Evolutionary conservation across 345 rosid genomes (phyloP), one percentile per base, ranked within the genome.

Genomic region (Clausena lansium): DNA sequence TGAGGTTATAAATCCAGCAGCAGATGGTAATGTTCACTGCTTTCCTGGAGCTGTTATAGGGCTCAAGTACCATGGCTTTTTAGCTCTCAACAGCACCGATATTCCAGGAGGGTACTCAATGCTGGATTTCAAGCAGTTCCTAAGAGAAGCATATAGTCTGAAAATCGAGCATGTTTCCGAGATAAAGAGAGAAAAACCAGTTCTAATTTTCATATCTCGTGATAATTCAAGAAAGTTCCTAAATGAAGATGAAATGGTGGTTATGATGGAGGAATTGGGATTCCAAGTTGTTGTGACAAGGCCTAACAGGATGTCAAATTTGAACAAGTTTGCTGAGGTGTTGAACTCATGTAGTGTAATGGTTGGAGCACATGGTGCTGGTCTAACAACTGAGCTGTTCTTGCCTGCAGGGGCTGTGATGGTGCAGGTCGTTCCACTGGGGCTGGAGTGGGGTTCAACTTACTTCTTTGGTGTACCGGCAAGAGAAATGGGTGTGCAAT

Each of bases 281-380:
- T 87, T 83, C 47, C 73, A n/a, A 38, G 88, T 88, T 2, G 52
- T 64, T 7, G 41, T 70, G 27, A 41, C 81, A 6, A 67, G 50
- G 64, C 75, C 84, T 59, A 73, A 69, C n/a, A 63, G 20, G 41
- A 78, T 75, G 83, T 81, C 78, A 9, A 84, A 82, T 58, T 78
- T 87, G 73, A 84, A 78, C 52, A 62, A 63, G 64, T 69, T 71
- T 22, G 30, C 85, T 0, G 54, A 70, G 83, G 64, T 61, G 1
- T 50, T 86, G 19, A 82, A 83, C 63, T 81, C 88, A 0, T 84
- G 89, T 19, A 76, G 77, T 63, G 67, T 83, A 11, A 65, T 86
- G 76, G 81, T 83, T 25, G 91, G 85, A 27, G 79, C 65, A 41
- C 91, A 88, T 17, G 89, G 91, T 35, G 88, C 88, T 9, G 89